A percentile compares a stretch with the other conserved stretches of the same genome.
These are phyloP conservation scores for Teratosphaeria epicoccoides DNA, from an alignment of 2,329 filamentous ascomycete species.

Conservation along the genomic window DNA sequence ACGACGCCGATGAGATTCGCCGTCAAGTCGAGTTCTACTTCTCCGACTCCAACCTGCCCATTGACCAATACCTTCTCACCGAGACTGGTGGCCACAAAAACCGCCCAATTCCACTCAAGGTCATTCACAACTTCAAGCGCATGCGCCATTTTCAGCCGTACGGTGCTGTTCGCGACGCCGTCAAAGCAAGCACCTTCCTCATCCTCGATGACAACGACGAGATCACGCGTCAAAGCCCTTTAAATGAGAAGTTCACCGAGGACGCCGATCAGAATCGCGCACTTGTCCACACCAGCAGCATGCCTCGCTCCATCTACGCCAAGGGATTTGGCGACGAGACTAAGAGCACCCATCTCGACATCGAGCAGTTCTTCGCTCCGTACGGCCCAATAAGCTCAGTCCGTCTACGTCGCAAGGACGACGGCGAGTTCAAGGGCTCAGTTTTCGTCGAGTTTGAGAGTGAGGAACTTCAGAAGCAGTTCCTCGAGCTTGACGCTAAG, in stretches of 20 bases:
- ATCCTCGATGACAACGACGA: conserved; percentile 61
- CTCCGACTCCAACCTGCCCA: conserved; percentile 77
- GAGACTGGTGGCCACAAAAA: conserved; percentile 69
- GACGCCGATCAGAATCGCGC: conserved; percentile 43
- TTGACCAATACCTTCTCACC: conserved; percentile 77
- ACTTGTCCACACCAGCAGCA: conserved; percentile 53
- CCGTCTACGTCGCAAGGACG: conserved; percentile 67
- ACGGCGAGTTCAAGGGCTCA: conserved; percentile 81
- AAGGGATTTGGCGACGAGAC: conserved; percentile 87
- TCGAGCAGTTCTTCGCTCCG: conserved; percentile 81
- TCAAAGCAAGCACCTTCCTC: conserved; percentile 65
- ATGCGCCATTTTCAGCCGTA: conserved; percentile 93
- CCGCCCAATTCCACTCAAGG: conserved; percentile 66
- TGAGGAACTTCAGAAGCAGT: conserved; percentile 68
- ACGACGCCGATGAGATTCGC: conserved; percentile 71
- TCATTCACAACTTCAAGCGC: conserved; percentile 80
- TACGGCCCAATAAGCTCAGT: conserved; percentile 72
- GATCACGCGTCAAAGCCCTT: conserved; percentile 66
- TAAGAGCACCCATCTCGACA: conserved; percentile 79
- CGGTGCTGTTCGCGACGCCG: conserved; percentile 68
- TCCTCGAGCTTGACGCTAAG: conserved; percentile 67
- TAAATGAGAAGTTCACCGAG: conserved; percentile 41
- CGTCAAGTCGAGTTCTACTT: conserved; percentile 97
- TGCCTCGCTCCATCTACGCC: conserved; percentile 71
- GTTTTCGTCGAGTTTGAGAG: conserved; percentile 87